Conservation (phyloP, 2,329 filamentous ascomycete species). For the Penicillium digitatum region DNA sequence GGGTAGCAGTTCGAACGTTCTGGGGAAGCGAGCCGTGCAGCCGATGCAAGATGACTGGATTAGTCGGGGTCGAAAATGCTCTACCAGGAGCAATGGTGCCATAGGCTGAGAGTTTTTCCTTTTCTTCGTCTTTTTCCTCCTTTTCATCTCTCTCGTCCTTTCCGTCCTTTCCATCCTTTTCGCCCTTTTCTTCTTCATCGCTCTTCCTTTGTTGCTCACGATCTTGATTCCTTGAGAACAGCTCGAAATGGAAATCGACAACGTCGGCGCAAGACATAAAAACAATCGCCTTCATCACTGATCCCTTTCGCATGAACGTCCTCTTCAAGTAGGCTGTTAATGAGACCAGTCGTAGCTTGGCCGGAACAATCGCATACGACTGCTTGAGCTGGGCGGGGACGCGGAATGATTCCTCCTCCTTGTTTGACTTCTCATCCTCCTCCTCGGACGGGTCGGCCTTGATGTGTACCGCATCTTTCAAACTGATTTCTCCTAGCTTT, state of each 20-base stretch:
- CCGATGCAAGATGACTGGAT: constrained; percentile 74
- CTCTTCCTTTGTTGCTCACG: constrained; percentile 22
- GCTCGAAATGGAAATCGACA: constrained; percentile 91
- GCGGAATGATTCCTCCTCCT: constrained; percentile 60
- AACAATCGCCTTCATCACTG: constrained; percentile 93
- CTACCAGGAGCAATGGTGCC: constrained; percentile 57
- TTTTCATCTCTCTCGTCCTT: constrained; percentile 20
- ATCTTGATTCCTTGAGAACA: constrained; percentile 56
- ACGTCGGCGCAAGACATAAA: constrained; percentile 97
- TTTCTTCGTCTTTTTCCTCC: constrained; percentile 22
- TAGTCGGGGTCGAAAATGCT: constrained; percentile 70
- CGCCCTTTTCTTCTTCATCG: constrained; percentile 19
- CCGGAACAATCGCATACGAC: constrained; percentile 78
- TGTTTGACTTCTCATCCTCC: constrained; percentile 48
- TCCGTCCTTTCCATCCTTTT: neutral
- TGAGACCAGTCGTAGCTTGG: constrained; percentile 86
- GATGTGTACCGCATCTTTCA: constrained; percentile 88
- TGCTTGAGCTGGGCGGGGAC: constrained; percentile 94
- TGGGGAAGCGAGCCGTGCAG: constrained; percentile 92
- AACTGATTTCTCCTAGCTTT: constrained; percentile 85
- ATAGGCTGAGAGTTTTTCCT: constrained; percentile 32
- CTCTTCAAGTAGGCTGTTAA: constrained; percentile 79
- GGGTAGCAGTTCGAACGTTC: constrained; percentile 77
- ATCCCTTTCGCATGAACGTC: constrained; percentile 80
- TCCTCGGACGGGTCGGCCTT: constrained; percentile 60